Evolutionary conservation across 2,329 filamentous ascomycete genomes (phyloP), one percentile per base, ranked within the genome.

Genomic region (Xylaria sp.): DNA sequence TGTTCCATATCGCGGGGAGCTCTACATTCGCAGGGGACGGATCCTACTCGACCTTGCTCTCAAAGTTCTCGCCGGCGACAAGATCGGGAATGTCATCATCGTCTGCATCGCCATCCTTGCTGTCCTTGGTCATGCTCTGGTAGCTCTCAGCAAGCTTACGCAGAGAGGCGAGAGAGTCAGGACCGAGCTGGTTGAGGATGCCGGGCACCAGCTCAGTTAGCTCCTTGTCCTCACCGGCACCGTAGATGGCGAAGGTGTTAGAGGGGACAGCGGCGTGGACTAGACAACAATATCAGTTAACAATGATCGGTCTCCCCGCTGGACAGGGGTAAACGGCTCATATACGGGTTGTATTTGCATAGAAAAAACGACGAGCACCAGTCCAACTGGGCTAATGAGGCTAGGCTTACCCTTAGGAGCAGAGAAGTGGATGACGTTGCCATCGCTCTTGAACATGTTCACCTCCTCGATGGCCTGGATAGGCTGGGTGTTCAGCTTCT

Each of bases 391-490:
- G 22, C 25, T 5, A 38, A 31, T 29, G 55, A 9, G 49, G 39
- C 36, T 38, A 57, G 33, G 86, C 89, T 79, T 85, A 98, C 96
- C 96, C 88, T 97, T 97, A 77, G 96, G 96, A 79, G 93, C 93
- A 77, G 93, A 92, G 82, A 99, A 99, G 89, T 99, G 96, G 80
- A 99, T 98, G 83, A 99, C 96, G 83, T 99, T 99, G 83, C 96
- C 96, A 81, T 99, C 96, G 81, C 92, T 92, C 92, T 99, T 99
- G 91, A 99, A 99, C 96, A 99, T 99, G 91, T 99, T 99, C 82
- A 99, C 96, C 88, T 99, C 96, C 90, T 99, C 96, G 78, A 99
- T 99, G 74, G 92, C 93, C 87, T 97, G 94, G 84, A 99, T 98
- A 78, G 96, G 96, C 89, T 99, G 96, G 67, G 97, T 95, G 85